A percentile compares a stretch with the other conserved stretches of the same genome.
Evolutionary conservation across 148 eudicot genomes (phyloP).

Genomic region (Hydrangea macrophylla): DNA sequence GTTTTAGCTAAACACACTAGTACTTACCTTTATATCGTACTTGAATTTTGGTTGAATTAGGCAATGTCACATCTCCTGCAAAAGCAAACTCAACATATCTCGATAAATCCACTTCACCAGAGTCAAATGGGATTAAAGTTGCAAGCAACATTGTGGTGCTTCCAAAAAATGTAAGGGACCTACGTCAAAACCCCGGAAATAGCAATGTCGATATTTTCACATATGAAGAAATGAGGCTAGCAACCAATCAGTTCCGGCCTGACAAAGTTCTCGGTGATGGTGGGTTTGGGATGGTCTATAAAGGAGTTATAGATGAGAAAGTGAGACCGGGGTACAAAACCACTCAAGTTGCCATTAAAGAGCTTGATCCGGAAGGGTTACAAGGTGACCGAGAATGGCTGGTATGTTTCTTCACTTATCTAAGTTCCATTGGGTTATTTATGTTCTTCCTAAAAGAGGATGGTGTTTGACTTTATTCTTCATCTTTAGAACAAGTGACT

Average conservation of each 20-base stretch:
- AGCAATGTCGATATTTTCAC: conserved; percentile 75
- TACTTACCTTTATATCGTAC: neutral
- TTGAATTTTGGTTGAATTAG: conserved; percentile 21
- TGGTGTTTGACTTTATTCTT: neutral
- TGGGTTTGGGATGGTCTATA: conserved; percentile 89
- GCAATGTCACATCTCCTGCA: conserved; percentile 17
- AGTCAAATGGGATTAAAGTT: conserved; percentile 29
- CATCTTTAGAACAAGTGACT: no score
- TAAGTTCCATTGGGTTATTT: conserved; percentile 6
- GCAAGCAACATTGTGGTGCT: conserved; percentile 36
- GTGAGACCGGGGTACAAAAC: conserved; percentile 74
- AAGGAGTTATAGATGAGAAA: conserved; percentile 64
- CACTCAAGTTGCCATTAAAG: conserved; percentile 82
- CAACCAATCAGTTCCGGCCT: conserved; percentile 78
- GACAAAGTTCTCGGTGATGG: conserved; percentile 91
- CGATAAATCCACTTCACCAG: no score
- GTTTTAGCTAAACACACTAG: neutral
- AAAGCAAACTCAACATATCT: no score
- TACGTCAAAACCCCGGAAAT: conserved; percentile 64
- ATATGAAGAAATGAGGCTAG: conserved; percentile 79
- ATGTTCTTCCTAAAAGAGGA: conserved; percentile 3
- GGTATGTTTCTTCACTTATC: conserved; percentile 49
- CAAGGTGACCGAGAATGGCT: conserved; percentile 97
- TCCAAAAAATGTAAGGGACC: conserved; percentile 73
- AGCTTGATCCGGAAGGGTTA: conserved; percentile 77